Percentiles rank a stretch among this genome's conserved stretches.
Evolutionary conservation across 2,329 filamentous ascomycete genomes (phyloP).

Genomic region (Aspergillus sp.): DNA sequence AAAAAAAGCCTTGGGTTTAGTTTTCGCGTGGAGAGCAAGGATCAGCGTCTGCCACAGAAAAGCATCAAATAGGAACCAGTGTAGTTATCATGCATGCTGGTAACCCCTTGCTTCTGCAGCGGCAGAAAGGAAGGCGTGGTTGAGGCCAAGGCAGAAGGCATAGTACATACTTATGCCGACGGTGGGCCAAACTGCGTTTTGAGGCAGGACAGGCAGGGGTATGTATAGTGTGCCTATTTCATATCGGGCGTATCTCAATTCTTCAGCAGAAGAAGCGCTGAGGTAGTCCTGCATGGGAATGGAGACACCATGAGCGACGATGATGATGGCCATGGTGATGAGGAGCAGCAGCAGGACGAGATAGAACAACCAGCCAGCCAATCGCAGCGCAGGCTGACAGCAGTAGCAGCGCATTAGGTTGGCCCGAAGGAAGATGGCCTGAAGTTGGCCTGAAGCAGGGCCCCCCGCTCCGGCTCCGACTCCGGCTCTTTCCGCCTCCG

Average conservation of each 20-base stretch:
- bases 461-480: not conserved
- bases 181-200: too few species aligned
- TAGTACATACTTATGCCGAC: too few species aligned
- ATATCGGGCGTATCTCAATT: not conserved
- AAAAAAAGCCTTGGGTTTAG: not conserved
- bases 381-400: not conserved
- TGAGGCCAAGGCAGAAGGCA: not conserved
- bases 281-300: too few species aligned
- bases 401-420: not conserved
- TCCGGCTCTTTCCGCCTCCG: not conserved
- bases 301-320: not conserved
- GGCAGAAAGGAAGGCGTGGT: not conserved
- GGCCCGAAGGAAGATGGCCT: not conserved
- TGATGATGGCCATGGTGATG: not conserved
- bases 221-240: not conserved
- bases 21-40: slow-evolving; percentile 25
- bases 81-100: slow-evolving; percentile 4
- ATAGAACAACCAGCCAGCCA: too few species aligned
- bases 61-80: not conserved
- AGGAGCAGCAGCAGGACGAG: not conserved
- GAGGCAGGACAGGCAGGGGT: too few species aligned
- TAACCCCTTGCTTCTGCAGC: slow-evolving; percentile 13
- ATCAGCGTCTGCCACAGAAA: slow-evolving; percentile 15
- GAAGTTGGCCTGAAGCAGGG: not conserved
- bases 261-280: not conserved